phyloP scores from a whole-genome alignment of 257 asterid genomes.

The Solanum etuberosum region DNA sequence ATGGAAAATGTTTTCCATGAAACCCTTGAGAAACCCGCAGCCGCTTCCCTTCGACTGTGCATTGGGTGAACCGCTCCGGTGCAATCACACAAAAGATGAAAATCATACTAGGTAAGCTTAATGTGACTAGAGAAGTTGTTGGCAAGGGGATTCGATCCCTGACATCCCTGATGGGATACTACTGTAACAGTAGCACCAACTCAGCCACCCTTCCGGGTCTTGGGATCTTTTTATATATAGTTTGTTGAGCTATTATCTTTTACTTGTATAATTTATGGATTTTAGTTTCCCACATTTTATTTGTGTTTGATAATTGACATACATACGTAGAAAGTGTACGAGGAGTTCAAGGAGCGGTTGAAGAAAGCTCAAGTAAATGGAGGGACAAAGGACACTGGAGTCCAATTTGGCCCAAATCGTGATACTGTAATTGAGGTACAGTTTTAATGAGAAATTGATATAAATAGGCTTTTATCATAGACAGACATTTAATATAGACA shows the following conservation, averaged over 20 bases:
- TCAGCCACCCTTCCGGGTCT: not conserved
- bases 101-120: not conserved
- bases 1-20: not conserved
- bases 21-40: not conserved
- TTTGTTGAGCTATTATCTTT: not conserved
- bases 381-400: not conserved
- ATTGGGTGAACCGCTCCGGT: not conserved
- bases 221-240: not conserved
- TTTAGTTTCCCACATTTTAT: not conserved
- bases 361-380: slow-evolving; percentile 10
- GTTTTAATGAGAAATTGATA: not conserved
- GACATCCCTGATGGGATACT: not conserved
- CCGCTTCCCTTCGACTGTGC: too few relatives aligned
- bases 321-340: slow-evolving; percentile 20
- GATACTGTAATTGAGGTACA: slow-evolving; percentile 38
- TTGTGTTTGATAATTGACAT: not conserved
- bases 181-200: not conserved
- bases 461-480: not conserved
- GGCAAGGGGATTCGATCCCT: not conserved
- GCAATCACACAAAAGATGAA: not conserved
- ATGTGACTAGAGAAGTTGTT: not conserved
- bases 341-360: slow-evolving; percentile 23
- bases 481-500: not conserved
- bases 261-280: not conserved
- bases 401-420: slow-evolving; percentile 18